Evolutionary conservation across 2,329 filamentous ascomycete genomes (phyloP), one percentile per base, ranked within the genome.

Genomic region (Epichloe bromicola): DNA sequence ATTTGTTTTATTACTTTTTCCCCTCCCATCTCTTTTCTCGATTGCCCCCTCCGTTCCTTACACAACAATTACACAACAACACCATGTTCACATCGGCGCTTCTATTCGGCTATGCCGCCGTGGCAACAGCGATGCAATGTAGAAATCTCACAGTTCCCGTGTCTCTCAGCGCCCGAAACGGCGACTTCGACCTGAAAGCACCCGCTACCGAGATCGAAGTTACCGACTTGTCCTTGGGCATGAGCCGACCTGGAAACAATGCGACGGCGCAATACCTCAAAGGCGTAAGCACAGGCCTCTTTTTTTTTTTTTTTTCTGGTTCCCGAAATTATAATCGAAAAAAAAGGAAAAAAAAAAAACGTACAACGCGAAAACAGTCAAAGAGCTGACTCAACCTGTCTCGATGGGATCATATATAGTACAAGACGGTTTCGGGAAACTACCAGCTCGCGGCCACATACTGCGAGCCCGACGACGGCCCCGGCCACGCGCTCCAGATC

Each of bases 391-490:
- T 3, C 3, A 14, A 14, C 36, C 3, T 38, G 5, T 38, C 36
- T n/a, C 14, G 36, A 38, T 7, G 36, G 36, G 30, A 11, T 10
- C 10, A 12, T 14, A n/a, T 15, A 12, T 12, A 74, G 68, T 78
- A 76, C 57, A 59, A 67, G 30, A 76, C 71, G 1, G 64, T 80
- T 15, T 61, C 66, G 2, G 78, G 77, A 34, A 68, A 65, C 23
- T 84, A 82, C 65, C 62, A 75, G 4, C 75, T 85, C 46, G 75
- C 72, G 4, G 74, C 78, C 0, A 79, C 77, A 10, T 82, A 82
- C 67, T 86, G 82, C 64, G 65, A 71, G 49, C 81, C 82, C 0
- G 70, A 75, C 53, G 58, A 57, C 5, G 72, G 68, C 10, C 63
- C 71, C 11, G 61, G 69, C 48, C 38, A 58, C 14, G 56, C 61